Percentiles rank a stretch among this genome's conserved stretches.
phyloP scores from a whole-genome alignment of 2,329 filamentous ascomycete genomes.

The Herpotrichia juniperi region DNA sequence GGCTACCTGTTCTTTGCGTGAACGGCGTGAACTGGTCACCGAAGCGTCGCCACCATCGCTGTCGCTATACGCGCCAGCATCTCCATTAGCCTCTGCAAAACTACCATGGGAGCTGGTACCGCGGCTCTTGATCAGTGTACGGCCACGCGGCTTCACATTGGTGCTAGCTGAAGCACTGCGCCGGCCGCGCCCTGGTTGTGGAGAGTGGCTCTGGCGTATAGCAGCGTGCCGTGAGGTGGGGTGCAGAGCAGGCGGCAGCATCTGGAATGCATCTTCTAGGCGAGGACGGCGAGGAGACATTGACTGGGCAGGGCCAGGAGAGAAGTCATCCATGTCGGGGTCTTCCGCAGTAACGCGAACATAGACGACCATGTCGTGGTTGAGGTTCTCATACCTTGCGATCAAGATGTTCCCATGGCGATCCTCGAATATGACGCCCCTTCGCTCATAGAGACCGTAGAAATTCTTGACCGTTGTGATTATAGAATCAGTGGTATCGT shows the following conservation, averaged over 20 bases:
- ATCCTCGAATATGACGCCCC: conserved; percentile 95
- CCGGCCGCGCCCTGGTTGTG: conserved; percentile 68
- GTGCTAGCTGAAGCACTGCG: conserved; percentile 80
- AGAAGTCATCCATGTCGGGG: conserved; percentile 54
- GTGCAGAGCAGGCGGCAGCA: conserved; percentile 65
- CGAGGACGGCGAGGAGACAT: conserved; percentile 60
- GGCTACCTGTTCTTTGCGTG: conserved; percentile 81
- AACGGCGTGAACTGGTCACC: conserved; percentile 71
- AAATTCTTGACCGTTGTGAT: conserved; percentile 99
- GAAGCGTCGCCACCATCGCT: conserved; percentile 82
- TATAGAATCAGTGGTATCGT: conserved; percentile 97
- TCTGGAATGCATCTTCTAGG: conserved; percentile 68
- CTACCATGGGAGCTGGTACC: conserved; percentile 64
- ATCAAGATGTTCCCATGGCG: conserved; percentile 88
- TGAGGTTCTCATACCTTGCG: conserved; percentile 94
- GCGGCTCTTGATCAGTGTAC: conserved; percentile 70
- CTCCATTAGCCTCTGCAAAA: conserved; percentile 63
- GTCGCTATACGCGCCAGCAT: conserved; percentile 82
- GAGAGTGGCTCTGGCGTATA: conserved; percentile 80
- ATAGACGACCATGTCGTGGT: conserved; percentile 89
- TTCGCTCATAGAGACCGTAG: conserved; percentile 86
- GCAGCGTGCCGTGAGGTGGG: conserved; percentile 72
- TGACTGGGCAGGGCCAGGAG: conserved; percentile 56
- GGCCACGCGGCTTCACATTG: conserved; percentile 60
- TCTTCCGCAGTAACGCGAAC: conserved; percentile 77